A percentile compares a stretch with the other conserved stretches of the same genome.
Evolutionary conservation across 2,329 filamentous ascomycete species (phyloP).

Genomic region (Truncatella angustata): DNA sequence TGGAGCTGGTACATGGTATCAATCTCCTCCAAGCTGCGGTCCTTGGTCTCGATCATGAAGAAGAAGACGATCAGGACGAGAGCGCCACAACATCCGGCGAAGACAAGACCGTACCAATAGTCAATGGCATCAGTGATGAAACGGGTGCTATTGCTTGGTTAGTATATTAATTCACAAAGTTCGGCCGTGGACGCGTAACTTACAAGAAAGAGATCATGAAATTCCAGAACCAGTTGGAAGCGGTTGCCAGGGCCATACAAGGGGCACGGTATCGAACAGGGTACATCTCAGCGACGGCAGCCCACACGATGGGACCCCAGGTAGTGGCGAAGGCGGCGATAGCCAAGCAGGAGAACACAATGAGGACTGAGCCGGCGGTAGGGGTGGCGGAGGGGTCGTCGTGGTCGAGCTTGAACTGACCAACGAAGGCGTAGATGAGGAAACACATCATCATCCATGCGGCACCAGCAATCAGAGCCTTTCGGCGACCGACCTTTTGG

Average conservation of each 20-base stretch:
- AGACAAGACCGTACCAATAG: constrained; percentile 70
- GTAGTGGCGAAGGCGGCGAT: constrained; percentile 67
- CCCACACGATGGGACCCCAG: constrained; percentile 70
- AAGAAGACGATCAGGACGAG: constrained; percentile 69
- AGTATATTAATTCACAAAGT: neutral
- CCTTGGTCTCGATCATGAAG: constrained; percentile 72
- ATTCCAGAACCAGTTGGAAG: constrained; percentile 65
- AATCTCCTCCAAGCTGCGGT: constrained; percentile 71
- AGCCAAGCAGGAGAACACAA: constrained; percentile 68
- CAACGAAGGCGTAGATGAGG: constrained; percentile 49
- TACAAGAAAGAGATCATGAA: constrained; percentile 54
- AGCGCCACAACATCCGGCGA: constrained; percentile 64
- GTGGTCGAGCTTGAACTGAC: constrained; percentile 42
- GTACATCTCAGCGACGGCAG: constrained; percentile 63
- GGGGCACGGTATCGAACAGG: constrained; percentile 54
- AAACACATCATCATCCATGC: constrained; percentile 58
- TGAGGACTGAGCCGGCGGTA: constrained; percentile 56
- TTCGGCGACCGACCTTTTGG: constrained; percentile 63
- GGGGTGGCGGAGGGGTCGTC: constrained; percentile 42
- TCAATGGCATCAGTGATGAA: constrained; percentile 71
- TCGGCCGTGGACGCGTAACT: constrained; percentile 16
- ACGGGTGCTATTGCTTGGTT: constrained; percentile 48
- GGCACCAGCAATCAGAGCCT: constrained; percentile 61
- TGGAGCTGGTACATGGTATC: constrained; percentile 68
- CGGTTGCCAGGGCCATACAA: constrained; percentile 56